Conservation (phyloP, 441 rosid species). For the Arabidopsis hybrid region DNA sequence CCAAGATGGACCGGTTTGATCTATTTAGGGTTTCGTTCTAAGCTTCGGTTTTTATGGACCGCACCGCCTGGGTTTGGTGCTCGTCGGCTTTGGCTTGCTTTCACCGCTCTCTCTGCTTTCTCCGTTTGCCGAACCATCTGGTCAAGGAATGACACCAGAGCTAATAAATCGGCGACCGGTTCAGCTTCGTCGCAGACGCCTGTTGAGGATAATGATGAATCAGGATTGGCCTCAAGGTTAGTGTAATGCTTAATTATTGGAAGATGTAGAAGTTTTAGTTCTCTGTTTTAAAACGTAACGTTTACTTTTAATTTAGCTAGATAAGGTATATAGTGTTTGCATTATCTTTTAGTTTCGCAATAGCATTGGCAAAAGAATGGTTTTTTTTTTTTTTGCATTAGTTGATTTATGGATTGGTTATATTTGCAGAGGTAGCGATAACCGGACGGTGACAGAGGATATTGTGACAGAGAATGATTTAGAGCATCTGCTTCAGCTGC, state of each 20-base stretch:
- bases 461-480: conserved; percentile 81
- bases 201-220: conserved; percentile 41
- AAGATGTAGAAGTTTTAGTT: not conserved
- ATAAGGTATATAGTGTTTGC: conserved; percentile 13
- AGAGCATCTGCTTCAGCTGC: conserved; percentile 76
- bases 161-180: conserved; percentile 45
- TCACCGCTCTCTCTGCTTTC: conserved; percentile 91
- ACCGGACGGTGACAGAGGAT: conserved; percentile 47
- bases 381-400: not conserved
- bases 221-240: conserved; percentile 51
- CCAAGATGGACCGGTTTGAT: conserved; percentile 96
- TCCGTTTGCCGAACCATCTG: conserved; percentile 82
- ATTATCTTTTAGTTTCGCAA: not conserved
- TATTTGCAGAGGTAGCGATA: conserved; percentile 45
- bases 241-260: conserved; percentile 4
- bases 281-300: conserved; percentile 27
- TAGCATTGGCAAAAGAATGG: conserved; percentile 3
- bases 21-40: conserved; percentile 79
- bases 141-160: conserved; percentile 61
- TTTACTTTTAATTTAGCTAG: not conserved
- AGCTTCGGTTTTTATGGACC: conserved; percentile 81
- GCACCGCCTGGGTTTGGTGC: conserved; percentile 98
- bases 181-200: conserved; percentile 5
- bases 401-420: not conserved
- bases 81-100: conserved; percentile 91